Evolutionary conservation across 129 eudicot species (phyloP).

Genomic region (Saposhnikovia divaricata): DNA sequence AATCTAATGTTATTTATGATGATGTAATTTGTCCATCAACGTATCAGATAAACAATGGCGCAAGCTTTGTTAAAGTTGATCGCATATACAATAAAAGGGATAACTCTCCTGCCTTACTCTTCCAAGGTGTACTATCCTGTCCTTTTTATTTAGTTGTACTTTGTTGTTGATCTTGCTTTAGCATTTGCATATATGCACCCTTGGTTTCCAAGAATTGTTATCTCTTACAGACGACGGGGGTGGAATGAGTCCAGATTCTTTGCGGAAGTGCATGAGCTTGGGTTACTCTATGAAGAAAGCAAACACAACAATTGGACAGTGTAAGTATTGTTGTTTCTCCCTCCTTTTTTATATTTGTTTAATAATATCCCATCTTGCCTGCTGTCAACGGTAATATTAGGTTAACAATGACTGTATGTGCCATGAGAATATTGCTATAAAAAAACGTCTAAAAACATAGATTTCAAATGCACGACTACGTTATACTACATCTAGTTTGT

Average conservation of each 20-base stretch:
- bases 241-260: conserved; percentile 87
- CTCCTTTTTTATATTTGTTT: background rate
- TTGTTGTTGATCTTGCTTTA: conserved; percentile 2
- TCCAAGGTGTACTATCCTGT: conserved; percentile 44
- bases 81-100: conserved; percentile 64
- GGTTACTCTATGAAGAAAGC: conserved; percentile 91
- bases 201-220: background rate
- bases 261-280: conserved; percentile 93
- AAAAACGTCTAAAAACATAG: background rate
- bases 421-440: background rate
- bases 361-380: background rate
- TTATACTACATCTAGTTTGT: background rate
- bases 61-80: conserved; percentile 87
- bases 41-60: conserved; percentile 67
- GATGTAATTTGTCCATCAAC: conserved; percentile 7
- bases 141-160: background rate
- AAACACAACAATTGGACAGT: conserved; percentile 83
- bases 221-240: conserved; percentile 75
- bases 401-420: background rate
- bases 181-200: background rate
- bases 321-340: conserved; percentile 28
- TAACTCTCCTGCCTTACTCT: conserved; percentile 83
- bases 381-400: background rate
- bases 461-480: background rate
- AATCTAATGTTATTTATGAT: background rate